Evolutionary conservation across 148 eudicot genomes (phyloP), one percentile per base, ranked within the genome.

Genomic region (Bassia scoparia): DNA sequence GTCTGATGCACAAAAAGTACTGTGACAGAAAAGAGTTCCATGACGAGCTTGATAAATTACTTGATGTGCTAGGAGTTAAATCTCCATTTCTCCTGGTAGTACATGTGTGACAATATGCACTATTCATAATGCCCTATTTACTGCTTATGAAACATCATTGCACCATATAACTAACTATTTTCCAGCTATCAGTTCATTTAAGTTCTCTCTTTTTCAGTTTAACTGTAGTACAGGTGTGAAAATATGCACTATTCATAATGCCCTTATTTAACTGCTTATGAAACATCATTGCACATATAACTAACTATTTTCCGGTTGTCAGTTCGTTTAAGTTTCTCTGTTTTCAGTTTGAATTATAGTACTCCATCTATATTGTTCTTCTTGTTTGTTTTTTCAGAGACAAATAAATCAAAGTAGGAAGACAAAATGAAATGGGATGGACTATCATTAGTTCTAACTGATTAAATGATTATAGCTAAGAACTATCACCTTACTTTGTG

Each of bases 11-110:
- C 7, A 82, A 37, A 67, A 69, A 68, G 56, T 81, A 29, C 33
- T 48, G 41, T 74, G 72, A 72, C 97, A 95, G 99, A 95, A 83
- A 86, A 87, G 99, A 95, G 89, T 95, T 84, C 87, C 99, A 95
- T 80, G 91, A 78, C 3, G 96, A 79, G 68, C 81, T 95, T 61
- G 88, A 88, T 79, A 90, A 92, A 53, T 83, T 95, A 77, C 91
- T 95, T 60, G 90, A 85, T 60, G 86, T 83, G 63, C 87, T 95
- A 48, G 88, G 81, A 68, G 77, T 95, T 31, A 73, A 76, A 61
- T 83, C 92, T 76, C 94, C 99, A 50, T 90, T 95, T 73, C 81
- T 56, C 76, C 82, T 95, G 59, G 97, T 89, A 56, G 94, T 87
- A 67, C 99, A 95, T 97, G 99, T 95, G 70, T 74, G 91, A 69